Evolutionary conservation across 2,329 filamentous ascomycete genomes (phyloP).

Genomic region (Bertia moriformis): DNA sequence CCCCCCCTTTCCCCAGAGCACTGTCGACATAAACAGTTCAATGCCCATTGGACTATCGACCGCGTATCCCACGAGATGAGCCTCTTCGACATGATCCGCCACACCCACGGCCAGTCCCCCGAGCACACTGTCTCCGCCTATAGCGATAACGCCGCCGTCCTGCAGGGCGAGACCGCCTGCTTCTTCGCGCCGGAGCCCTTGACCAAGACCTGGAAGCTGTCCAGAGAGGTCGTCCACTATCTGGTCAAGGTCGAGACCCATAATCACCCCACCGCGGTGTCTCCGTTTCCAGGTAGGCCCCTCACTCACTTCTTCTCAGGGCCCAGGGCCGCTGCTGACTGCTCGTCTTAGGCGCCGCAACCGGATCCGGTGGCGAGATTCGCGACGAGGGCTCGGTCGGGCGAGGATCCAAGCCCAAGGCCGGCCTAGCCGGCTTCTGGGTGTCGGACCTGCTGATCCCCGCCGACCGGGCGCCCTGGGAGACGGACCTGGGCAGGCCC

Average conservation of each 20-base stretch:
- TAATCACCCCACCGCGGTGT: slow-evolving; percentile 93
- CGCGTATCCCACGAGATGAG: slow-evolving; percentile 65
- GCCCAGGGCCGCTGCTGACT: slow-evolving; percentile 32
- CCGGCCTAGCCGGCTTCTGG: slow-evolving; percentile 81
- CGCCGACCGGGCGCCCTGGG: slow-evolving; percentile 71
- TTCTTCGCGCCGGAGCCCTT: slow-evolving; percentile 80
- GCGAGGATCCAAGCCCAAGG: slow-evolving; percentile 81
- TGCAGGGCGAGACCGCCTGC: slow-evolving; percentile 55
- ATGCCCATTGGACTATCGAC: slow-evolving; percentile 90
- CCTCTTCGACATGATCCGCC: slow-evolving; percentile 90
- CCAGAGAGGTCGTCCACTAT: slow-evolving; percentile 74
- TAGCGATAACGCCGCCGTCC: slow-evolving; percentile 88
- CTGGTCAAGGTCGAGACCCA: slow-evolving; percentile 94
- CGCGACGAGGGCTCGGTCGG: slow-evolving; percentile 90
- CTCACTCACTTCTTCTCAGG: too few relatives aligned
- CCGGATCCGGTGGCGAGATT: slow-evolving; percentile 88
- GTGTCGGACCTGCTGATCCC: slow-evolving; percentile 90
- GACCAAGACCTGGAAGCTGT: slow-evolving; percentile 76
- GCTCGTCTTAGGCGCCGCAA: slow-evolving; percentile 93
- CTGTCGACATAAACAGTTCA: slow-evolving; percentile 70
- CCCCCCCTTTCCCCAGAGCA: too few relatives aligned
- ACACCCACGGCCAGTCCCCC: slow-evolving; percentile 75
- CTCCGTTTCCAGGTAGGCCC: slow-evolving; percentile 45
- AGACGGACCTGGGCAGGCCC: slow-evolving; percentile 77
- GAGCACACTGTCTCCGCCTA: slow-evolving; percentile 82